Percentiles rank a stretch among this genome's conserved stretches.
phyloP scores from a whole-genome alignment of 192 early-diverging fungal species.

The Pilaira anomala region DNA sequence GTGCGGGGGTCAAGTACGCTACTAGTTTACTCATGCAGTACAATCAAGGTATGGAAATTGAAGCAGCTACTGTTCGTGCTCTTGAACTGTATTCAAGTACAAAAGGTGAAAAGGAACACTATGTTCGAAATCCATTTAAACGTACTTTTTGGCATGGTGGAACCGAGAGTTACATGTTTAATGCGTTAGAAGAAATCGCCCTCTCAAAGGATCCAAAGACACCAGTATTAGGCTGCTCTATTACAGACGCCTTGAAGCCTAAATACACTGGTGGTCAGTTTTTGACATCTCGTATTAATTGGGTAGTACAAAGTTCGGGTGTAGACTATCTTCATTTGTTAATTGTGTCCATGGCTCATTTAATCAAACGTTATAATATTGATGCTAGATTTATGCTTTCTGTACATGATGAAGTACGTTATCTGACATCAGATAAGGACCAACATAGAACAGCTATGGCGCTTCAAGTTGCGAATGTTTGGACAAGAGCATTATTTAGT shows the following conservation, averaged over 20 bases:
- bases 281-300: conserved; percentile 88
- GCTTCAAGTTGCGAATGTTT: conserved; percentile 88
- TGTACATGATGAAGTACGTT: conserved; percentile 95
- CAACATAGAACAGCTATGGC: conserved; percentile 72
- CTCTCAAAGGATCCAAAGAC: conserved; percentile 69
- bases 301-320: conserved; percentile 97
- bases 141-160: conserved; percentile 85
- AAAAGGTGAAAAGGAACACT: conserved; percentile 67
- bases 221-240: conserved; percentile 82
- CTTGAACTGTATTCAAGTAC: conserved; percentile 72
- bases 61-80: conserved; percentile 63
- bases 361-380: conserved; percentile 75
- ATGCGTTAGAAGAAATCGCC: conserved; percentile 82
- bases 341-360: conserved; percentile 81
- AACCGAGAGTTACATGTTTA: conserved; percentile 93
- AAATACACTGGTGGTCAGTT: conserved; percentile 57
- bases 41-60: conserved; percentile 65
- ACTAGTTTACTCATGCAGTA: conserved; percentile 75
- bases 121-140: conserved; percentile 20
- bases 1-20: conserved; percentile 85
- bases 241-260: conserved; percentile 80
- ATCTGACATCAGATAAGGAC: conserved; percentile 78
- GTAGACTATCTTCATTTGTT: conserved; percentile 96
- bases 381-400: conserved; percentile 82
- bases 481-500: conserved; percentile 88